Base-by-base conservation (phyloP, 495 filamentous ascomycete genomes). In the Chlorociboria aeruginascens region DNA sequence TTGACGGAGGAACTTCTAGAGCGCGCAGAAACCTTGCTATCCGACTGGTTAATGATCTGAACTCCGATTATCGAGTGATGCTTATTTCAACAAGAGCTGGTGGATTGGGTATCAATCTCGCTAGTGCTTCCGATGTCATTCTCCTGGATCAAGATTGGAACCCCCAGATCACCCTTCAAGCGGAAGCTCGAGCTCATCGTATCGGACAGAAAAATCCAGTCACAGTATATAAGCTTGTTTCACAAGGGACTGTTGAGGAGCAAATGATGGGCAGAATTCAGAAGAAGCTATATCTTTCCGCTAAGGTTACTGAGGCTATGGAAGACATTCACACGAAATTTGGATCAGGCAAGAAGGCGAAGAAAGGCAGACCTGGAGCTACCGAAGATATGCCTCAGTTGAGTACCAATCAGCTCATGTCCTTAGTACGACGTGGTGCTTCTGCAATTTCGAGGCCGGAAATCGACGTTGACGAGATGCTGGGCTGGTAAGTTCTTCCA, bases 171-270 rank as follows among this genome's bases (percentile, higher is more conserved):
- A 78, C 83, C 56, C 74, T 95, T 1, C 92, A 98, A 63, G 92
- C 92, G 0, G 89, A 95, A 66, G 96, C 97, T 58, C 85, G 92
- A 13, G 93, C 92, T 1, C 92, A 98, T 66, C 82, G 92, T 3
- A 86, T 98, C 16, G 93, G 92, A 0, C 92, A 98, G 63, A 89
- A 74, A 16, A 70, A 85, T 30, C 85, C 89, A 9, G 92, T 98
- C 3, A 93, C 96, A 53, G 79, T 98, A 35, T 62, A 74, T 46
- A 77, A 86, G 40, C 71, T 98, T 9, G 82, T 97, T 41, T 87
- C 83, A 6, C 74, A 76, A 46, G 81, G 76, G 43, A 95, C 90
- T 1, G 86, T 98, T 41, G 92, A 98, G 60, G 87, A 96, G 62
- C 84, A 95, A 43, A 95, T 98, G 76, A 64, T 76, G 57, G 72